These are phyloP conservation scores for Phytophthora ohioensis DNA, from an alignment of 352 stramenopile genomes.

Conservation along the genomic window DNA sequence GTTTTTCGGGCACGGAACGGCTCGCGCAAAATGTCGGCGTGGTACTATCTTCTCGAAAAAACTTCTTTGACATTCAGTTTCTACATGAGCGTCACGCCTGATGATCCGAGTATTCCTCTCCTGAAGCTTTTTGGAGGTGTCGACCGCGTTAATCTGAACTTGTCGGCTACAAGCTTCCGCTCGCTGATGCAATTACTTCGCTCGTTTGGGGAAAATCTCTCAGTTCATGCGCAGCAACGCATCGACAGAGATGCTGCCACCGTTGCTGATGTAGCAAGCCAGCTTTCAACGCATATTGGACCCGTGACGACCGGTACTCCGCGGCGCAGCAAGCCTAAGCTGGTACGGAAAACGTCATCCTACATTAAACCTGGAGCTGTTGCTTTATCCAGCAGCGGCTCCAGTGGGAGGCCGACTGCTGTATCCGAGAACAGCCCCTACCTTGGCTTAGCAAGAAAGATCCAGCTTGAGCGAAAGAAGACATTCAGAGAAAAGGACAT, in stretches of 20 bases:
- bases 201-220: slow-evolving; percentile 81
- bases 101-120: slow-evolving; percentile 81
- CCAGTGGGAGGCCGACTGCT: slow-evolving; percentile 25
- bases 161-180: slow-evolving; percentile 71
- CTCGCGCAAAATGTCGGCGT: slow-evolving; percentile 38
- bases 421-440: slow-evolving; percentile 47
- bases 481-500: slow-evolving; percentile 61
- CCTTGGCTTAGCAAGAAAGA: slow-evolving; percentile 44
- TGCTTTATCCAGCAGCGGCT: slow-evolving; percentile 38
- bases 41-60: slow-evolving; percentile 78
- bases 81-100: slow-evolving; percentile 78
- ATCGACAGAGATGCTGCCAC: slow-evolving; percentile 35
- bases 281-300: slow-evolving; percentile 14
- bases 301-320: slow-evolving; percentile 12
- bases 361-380: slow-evolving; percentile 31
- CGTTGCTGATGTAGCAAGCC: slow-evolving; percentile 12
- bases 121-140: slow-evolving; percentile 81
- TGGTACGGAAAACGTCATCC: slow-evolving; percentile 42
- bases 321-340: slow-evolving; percentile 40
- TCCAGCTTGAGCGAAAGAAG: slow-evolving; percentile 50
- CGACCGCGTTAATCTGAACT: slow-evolving; percentile 73
- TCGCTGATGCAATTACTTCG: slow-evolving; percentile 65
- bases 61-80: slow-evolving; percentile 78
- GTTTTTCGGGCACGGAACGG: slow-evolving; percentile 31
- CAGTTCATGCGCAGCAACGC: slow-evolving; percentile 46